A percentile compares a stretch with the other conserved stretches of the same genome.
Evolutionary conservation across 1,284 basidiomycete species (phyloP).

Genomic region (Microbotryomycetes sp.): DNA sequence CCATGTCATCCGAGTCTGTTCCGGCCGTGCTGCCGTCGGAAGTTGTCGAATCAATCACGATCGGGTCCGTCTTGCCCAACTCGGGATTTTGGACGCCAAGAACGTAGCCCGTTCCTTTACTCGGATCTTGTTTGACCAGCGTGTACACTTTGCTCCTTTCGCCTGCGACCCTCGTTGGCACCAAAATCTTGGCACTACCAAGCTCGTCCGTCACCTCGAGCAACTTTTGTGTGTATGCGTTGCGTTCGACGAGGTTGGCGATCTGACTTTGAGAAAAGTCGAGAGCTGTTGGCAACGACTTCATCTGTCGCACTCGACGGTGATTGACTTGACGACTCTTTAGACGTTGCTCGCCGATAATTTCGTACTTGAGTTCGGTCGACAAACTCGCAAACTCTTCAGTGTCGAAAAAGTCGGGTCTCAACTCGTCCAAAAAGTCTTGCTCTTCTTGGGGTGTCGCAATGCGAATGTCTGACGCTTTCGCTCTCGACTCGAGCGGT

Average conservation of each 20-base stretch:
- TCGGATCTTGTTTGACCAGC: slow-evolving; percentile 75
- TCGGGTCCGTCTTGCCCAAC: slow-evolving; percentile 8
- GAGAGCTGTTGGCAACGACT: slow-evolving; percentile 69
- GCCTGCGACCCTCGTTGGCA: slow-evolving; percentile 86
- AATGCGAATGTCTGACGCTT: slow-evolving; percentile 69
- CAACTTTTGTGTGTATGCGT: slow-evolving; percentile 89
- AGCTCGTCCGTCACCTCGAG: slow-evolving; percentile 87
- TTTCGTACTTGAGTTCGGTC: slow-evolving; percentile 95
- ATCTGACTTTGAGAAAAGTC: slow-evolving; percentile 97
- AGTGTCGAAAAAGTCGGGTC: slow-evolving; percentile 84
- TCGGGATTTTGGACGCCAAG: slow-evolving; percentile 67
- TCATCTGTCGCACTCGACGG: slow-evolving; percentile 84
- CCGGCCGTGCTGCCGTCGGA: slow-evolving; percentile 32
- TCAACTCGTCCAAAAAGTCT: slow-evolving; percentile 84
- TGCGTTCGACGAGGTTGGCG: slow-evolving; percentile 78
- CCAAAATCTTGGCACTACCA: slow-evolving; percentile 76
- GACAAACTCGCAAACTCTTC: slow-evolving; percentile 83
- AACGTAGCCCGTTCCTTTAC: slow-evolving; percentile 82
- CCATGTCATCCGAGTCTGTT: slow-evolving; percentile 29
- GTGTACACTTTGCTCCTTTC: slow-evolving; percentile 92
- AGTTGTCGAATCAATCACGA: slow-evolving; percentile 31
- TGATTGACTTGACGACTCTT: slow-evolving; percentile 92
- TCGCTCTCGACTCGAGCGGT: slow-evolving; percentile 41
- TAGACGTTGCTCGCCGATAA: slow-evolving; percentile 83
- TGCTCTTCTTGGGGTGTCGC: slow-evolving; percentile 90